Base-by-base conservation (phyloP, 2,329 filamentous ascomycete genomes). In the Clonostachys rosea region DNA sequence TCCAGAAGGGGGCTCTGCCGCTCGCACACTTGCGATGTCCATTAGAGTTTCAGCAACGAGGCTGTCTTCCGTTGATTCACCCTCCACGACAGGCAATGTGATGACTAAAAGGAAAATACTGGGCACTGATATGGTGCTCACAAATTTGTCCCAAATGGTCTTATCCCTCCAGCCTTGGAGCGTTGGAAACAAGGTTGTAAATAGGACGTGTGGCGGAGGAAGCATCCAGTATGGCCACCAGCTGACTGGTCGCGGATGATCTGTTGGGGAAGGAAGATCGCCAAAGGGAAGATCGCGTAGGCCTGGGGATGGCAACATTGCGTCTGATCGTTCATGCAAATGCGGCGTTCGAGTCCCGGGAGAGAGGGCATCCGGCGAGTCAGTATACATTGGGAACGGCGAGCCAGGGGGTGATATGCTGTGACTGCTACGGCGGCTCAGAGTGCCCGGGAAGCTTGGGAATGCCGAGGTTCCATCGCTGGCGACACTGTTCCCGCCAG, bases 61-160 rank as follows among this genome's bases (percentile, higher is more conserved):
- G 14, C 58, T 56, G 6, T 59, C 60, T 5, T 82, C 78, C 8
- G 77, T 74, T 17, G 80, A 75, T 40, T 80, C 78, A 2, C 80
- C 79, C 57, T 97, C 92, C 6, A 96, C 89, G 1, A 99, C 91
- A 1, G 95, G 94, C 5, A 99, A 67, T 1, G 94, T 99, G 42
- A 94, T 83, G 1, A 92, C 92, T 5, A 99, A 75, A 3, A 97
- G 69, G 52, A 99, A 89, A 36, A 99, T 90, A 56, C 87, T 95
- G 2, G 91, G 89, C n/a, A 90, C 85, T 8, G 91, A 91, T 36
- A 95, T 76, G 11, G 94, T 58, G 40, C 90, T 92, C 43, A 96
- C 70, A 41, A 91, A 69, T 59, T 88, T 91, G 57, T 92, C 91
- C 83, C 85, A 90, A n/a, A 86, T 65, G n/a, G 74, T 83, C 66